These are phyloP conservation scores for Macroventuria anomochaeta DNA, from an alignment of 2,329 filamentous ascomycete species.

Conservation along the genomic window DNA sequence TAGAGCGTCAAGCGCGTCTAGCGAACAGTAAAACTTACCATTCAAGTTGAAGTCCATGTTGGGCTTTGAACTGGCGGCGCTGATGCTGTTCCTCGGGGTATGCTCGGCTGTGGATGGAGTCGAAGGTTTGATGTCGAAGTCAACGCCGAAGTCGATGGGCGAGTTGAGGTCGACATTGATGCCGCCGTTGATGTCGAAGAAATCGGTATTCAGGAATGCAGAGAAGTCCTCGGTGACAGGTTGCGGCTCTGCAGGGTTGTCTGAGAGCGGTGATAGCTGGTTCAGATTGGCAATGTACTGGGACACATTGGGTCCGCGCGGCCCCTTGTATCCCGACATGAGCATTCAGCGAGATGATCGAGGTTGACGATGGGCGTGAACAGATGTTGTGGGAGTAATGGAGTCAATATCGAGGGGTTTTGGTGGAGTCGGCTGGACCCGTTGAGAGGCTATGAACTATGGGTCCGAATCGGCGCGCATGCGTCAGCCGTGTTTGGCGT, in stretches of 20 bases:
- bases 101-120: constrained; percentile 22
- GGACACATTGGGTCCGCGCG: constrained; percentile 84
- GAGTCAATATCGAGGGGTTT: constrained; percentile 25
- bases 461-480: constrained; percentile 20
- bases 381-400: constrained; percentile 18
- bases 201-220: constrained; percentile 65
- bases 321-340: constrained; percentile 79
- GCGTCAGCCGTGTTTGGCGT: constrained; percentile 22
- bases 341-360: constrained; percentile 15
- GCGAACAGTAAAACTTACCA: constrained; percentile 40
- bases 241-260: constrained; percentile 48
- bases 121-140: constrained; percentile 33
- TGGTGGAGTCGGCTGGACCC: constrained; percentile 22
- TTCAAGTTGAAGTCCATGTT: constrained; percentile 47
- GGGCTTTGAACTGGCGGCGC: constrained; percentile 26
- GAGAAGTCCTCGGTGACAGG: constrained; percentile 55
- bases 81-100: constrained; percentile 22
- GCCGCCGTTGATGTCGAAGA: constrained; percentile 69
- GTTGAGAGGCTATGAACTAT: constrained; percentile 14
- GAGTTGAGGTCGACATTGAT: constrained; percentile 35
- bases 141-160: constrained; percentile 39
- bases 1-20: constrained; percentile 7
- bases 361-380: constrained; percentile 16
- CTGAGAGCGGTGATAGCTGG: constrained; percentile 60
- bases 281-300: constrained; percentile 89